phyloP scores from a whole-genome alignment of 495 filamentous ascomycete species.

The Lasiosphaeria miniovina region DNA sequence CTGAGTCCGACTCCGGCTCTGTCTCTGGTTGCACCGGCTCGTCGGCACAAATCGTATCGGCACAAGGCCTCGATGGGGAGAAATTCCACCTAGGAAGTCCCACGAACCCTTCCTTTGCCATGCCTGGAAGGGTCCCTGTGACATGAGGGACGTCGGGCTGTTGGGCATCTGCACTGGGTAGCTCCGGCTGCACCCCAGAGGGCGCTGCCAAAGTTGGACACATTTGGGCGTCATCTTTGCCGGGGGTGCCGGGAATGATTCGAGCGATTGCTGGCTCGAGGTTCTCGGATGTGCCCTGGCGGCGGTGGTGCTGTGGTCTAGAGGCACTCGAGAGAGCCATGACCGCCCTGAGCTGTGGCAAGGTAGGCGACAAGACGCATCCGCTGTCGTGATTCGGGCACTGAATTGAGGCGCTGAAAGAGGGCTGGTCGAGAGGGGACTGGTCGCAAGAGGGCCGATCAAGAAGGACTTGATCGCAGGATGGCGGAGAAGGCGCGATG shows the following conservation, averaged over 20 bases:
- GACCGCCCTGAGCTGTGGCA: background rate
- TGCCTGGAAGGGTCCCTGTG: no score
- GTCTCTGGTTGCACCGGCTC: no score
- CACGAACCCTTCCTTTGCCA: no score
- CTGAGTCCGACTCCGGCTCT: no score
- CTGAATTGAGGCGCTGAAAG: background rate
- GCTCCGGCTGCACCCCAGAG: background rate
- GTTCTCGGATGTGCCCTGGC: background rate
- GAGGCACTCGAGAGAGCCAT: background rate
- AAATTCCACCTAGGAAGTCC: no score
- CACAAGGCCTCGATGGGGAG: no score
- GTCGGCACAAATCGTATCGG: no score
- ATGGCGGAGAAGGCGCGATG: background rate
- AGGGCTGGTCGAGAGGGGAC: background rate
- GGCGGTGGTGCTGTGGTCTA: background rate
- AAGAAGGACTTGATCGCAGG: no score
- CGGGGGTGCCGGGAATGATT: background rate
- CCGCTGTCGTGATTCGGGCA: slow-evolving; percentile 4
- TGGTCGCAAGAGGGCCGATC: no score
- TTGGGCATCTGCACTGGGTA: background rate
- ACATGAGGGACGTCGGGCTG: no score
- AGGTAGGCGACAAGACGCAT: slow-evolving; percentile 5
- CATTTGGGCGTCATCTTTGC: background rate
- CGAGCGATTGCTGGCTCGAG: background rate
- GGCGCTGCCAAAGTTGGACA: background rate